Evolutionary conservation across 495 filamentous ascomycete genomes (phyloP).

Genomic region (Penicillium paradoxum): DNA sequence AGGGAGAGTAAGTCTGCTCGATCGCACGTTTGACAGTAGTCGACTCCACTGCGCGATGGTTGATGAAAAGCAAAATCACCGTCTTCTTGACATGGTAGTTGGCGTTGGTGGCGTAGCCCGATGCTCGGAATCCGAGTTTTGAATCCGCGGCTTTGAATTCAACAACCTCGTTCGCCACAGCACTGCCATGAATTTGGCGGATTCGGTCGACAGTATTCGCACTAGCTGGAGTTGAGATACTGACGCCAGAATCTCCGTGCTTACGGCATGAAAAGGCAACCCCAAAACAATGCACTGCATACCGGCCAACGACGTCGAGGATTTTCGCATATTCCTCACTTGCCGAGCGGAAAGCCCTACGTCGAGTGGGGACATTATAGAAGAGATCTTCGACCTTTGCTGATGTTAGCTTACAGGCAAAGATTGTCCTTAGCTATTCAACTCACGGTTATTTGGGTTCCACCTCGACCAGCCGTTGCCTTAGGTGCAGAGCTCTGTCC

Average conservation of each 20-base stretch:
- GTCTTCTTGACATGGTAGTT: conserved; percentile 96
- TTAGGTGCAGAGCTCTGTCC: conserved; percentile 86
- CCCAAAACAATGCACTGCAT: conserved; percentile 88
- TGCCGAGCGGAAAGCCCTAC: conserved; percentile 82
- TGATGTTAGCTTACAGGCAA: conserved; percentile 5
- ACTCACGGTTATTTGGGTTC: conserved; percentile 87
- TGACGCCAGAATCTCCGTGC: conserved; percentile 77
- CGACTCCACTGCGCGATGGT: conserved; percentile 95
- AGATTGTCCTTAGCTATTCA: not conserved
- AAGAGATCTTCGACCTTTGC: conserved; percentile 86
- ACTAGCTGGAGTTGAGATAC: conserved; percentile 69
- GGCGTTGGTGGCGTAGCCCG: conserved; percentile 83
- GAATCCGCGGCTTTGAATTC: conserved; percentile 67
- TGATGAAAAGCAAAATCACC: conserved; percentile 88
- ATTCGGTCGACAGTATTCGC: conserved; percentile 77
- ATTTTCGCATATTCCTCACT: conserved; percentile 99
- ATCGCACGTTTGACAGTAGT: conserved; percentile 81
- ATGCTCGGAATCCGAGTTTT: conserved; percentile 76
- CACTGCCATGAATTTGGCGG: conserved; percentile 79
- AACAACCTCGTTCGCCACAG: conserved; percentile 85
- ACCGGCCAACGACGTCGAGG: conserved; percentile 87
- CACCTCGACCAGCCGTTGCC: conserved; percentile 81
- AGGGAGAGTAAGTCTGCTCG: conserved; percentile 85
- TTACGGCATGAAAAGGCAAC: conserved; percentile 97
- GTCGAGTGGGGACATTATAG: conserved; percentile 88